Evolutionary conservation across 192 early-diverging fungal species (phyloP).

Genomic region (Chytriomyces sp.): DNA sequence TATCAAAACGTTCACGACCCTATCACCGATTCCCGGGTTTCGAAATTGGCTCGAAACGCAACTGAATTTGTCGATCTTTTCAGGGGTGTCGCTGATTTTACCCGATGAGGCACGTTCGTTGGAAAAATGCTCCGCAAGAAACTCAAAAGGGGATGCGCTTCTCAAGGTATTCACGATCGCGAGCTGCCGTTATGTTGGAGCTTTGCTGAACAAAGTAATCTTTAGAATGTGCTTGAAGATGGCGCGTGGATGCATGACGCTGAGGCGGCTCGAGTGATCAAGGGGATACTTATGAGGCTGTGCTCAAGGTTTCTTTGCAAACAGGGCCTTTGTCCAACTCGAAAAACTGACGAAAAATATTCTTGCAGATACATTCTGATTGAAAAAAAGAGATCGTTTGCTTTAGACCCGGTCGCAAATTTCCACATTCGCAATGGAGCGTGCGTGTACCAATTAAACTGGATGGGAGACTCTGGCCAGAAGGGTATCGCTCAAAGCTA

Average conservation of each 20-base stretch:
- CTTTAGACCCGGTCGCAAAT: conserved; percentile 91
- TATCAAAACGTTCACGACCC: conserved; percentile 80
- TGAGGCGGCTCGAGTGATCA: conserved; percentile 44
- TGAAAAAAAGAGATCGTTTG: conserved; percentile 69
- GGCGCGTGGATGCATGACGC: conserved; percentile 50
- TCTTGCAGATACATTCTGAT: conserved; percentile 63
- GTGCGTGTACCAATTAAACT: conserved; percentile 84
- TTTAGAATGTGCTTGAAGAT: conserved; percentile 19
- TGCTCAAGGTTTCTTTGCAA: conserved; percentile 56
- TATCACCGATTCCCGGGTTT: conserved; percentile 92
- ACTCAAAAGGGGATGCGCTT: conserved; percentile 34
- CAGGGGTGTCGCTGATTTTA: conserved; percentile 24
- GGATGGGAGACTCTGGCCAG: conserved; percentile 83
- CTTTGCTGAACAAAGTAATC: not conserved
- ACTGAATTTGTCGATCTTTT: conserved; percentile 21
- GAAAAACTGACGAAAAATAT: not conserved
- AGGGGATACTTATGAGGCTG: conserved; percentile 66
- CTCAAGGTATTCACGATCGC: not conserved
- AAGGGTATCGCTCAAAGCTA: conserved; percentile 84
- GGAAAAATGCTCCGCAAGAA: conserved; percentile 12
- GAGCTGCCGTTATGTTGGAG: too few species aligned
- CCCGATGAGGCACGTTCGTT: conserved; percentile 26
- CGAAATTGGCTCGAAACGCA: conserved; percentile 72
- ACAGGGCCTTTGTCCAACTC: not conserved
- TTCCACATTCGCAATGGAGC: conserved; percentile 96